Base-by-base conservation (phyloP, 1,139 yeast species). In the Yamadazyma atmosphaerica region DNA sequence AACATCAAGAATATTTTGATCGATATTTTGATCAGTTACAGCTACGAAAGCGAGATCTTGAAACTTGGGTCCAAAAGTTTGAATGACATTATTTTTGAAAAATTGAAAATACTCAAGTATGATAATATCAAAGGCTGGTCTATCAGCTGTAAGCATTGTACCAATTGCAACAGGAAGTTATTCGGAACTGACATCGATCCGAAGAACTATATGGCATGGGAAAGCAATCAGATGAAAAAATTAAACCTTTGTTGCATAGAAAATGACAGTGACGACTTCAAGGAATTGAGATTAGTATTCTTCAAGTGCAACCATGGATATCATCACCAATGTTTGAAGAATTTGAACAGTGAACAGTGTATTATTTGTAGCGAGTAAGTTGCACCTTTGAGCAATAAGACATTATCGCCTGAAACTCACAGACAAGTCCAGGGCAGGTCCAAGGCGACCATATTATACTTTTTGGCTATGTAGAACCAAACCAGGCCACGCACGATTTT, bases 111-210 rank as follows among this genome's bases (percentile, higher is more conserved):
- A 2, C 56, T 81, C 2, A 63, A 69, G 9, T 47, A 53, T 1
- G 66, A 69, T 33, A 67, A 74, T 16, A 46, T 68, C 1, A 56
- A 60, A 37, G 95, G 95, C 0, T 82, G 90, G 86, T 62, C 78
- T 1, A 73, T 81, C 1, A 61, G 59, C 21, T 61, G 69, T 14
- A 70, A 74, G 36, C 72, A 67, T 34, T 87, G 96, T 58, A 82
- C 84, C 37, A 77, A 83, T 0, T 87, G 96, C 56, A 86, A 85
- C 2, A 78, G 77, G 45, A 61, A 63, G 23, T 60, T 86, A 28
- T 79, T 86, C 75, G 95, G 95, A 0, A 25, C 22, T 7, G 17
- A 76, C 1, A 61, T 81, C 2, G 63, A 68, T 27, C 65, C 70
- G 2, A 61, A 59, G 9, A 60, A 71, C 33, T 74, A 54, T 31